Evolutionary conservation across 768 basidiomycete genomes (phyloP).

Genomic region (Terana coerulea): DNA sequence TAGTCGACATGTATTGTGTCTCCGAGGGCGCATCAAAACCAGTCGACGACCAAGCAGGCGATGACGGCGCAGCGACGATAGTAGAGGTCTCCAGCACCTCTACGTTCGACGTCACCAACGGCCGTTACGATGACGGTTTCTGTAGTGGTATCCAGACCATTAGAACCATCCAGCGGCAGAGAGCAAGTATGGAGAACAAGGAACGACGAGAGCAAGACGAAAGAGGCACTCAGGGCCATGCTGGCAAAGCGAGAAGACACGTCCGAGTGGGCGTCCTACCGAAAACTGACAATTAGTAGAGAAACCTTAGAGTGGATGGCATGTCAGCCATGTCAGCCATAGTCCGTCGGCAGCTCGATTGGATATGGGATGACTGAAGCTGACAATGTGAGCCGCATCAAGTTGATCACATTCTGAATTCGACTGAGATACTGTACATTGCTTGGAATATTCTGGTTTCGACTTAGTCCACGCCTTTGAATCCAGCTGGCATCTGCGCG

Average conservation of each 20-base stretch:
- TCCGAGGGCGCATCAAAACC: no score
- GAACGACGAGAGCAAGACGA: neutral
- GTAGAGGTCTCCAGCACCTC: constrained; percentile 14
- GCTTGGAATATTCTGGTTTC: neutral
- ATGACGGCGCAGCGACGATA: neutral
- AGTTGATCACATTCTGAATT: neutral
- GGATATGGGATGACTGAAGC: neutral
- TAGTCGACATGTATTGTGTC: constrained; percentile 1
- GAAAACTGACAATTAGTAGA: neutral
- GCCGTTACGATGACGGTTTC: constrained; percentile 11
- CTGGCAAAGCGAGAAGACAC: neutral
- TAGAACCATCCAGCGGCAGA: constrained; percentile 4
- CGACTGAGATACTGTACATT: neutral
- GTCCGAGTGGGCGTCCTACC: neutral
- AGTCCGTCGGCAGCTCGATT: neutral
- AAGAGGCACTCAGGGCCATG: constrained; percentile 13
- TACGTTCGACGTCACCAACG: constrained; percentile 13
- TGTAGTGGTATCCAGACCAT: neutral
- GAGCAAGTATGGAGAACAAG: neutral
- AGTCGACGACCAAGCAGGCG: no score
- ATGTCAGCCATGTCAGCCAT: neutral
- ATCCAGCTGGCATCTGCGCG: constrained; percentile 54
- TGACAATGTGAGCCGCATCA: neutral
- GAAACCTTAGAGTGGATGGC: no score
- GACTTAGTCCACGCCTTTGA: neutral